phyloP scores from a whole-genome alignment of 2,329 filamentous ascomycete species.

The Periconia macrospinosa region DNA sequence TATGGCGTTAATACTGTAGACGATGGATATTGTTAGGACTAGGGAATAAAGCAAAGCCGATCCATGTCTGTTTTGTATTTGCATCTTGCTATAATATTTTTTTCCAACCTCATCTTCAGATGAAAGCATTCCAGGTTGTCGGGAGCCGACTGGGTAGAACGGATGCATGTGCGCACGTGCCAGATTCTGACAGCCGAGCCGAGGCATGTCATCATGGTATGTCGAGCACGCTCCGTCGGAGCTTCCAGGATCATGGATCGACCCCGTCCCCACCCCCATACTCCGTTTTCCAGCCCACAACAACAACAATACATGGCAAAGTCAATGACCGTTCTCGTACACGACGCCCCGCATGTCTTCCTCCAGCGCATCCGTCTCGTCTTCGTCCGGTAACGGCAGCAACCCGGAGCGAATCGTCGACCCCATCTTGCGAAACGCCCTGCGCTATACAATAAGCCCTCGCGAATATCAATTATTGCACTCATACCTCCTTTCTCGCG shows the following conservation, averaged over 20 bases:
- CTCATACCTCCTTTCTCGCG: constrained; percentile 77
- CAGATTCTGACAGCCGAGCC: neutral
- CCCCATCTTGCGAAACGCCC: constrained; percentile 78
- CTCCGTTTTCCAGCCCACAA: constrained; percentile 3
- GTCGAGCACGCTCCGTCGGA: neutral
- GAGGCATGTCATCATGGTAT: constrained; percentile 7
- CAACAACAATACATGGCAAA: constrained; percentile 9
- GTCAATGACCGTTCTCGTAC: neutral
- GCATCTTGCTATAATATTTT: neutral
- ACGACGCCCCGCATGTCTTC: constrained; percentile 36
- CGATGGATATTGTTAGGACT: neutral
- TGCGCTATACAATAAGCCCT: constrained; percentile 81
- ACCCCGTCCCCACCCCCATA: neutral
- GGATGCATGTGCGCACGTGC: neutral
- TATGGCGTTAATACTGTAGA: neutral
- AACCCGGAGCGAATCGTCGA: constrained; percentile 51
- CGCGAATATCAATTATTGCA: constrained; percentile 86
- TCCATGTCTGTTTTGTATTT: neutral
- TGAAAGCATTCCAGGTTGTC: neutral
- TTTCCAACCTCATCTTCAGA: neutral
- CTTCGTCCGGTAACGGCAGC: constrained; percentile 19
- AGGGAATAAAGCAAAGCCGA: neutral
- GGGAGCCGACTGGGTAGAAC: neutral
- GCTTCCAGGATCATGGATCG: constrained; percentile 6
- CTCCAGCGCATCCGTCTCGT: constrained; percentile 28